A percentile compares a stretch with the other conserved stretches of the same genome.
Evolutionary conservation across 1,139 yeast genomes (phyloP).

Genomic region (Pichia sp.): DNA sequence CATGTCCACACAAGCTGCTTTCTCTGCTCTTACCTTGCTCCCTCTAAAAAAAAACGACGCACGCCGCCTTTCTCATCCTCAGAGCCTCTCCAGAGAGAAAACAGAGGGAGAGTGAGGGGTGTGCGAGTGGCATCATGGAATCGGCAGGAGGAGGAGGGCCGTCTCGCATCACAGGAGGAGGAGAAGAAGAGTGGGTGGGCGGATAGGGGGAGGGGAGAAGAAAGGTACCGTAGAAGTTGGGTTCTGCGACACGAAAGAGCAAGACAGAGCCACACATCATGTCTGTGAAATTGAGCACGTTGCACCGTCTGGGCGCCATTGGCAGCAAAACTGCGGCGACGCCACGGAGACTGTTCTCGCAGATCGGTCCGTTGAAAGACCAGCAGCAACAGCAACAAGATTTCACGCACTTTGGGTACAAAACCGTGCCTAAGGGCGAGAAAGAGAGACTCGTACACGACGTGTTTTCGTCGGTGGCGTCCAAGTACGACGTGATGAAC

Average conservation of each 20-base stretch:
- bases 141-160: not conserved
- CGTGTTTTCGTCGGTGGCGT: constrained; percentile 92
- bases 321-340: not conserved
- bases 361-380: not conserved
- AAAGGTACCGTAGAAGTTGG: not conserved
- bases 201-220: not conserved
- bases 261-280: not conserved
- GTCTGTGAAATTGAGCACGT: not conserved
- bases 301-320: not conserved
- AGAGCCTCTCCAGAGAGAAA: not conserved
- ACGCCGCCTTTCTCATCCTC: not conserved
- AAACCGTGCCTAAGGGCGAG: constrained; percentile 72
- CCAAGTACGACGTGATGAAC: constrained; percentile 92
- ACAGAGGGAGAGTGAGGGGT: not conserved
- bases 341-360: constrained; percentile 7
- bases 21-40: not conserved
- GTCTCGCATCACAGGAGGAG: not conserved
- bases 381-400: constrained; percentile 9
- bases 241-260: not conserved
- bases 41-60: not conserved
- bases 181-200: not conserved
- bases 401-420: constrained; percentile 85
- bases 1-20: not conserved
- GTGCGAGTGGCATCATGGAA: not conserved
- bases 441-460: constrained; percentile 85